Evolutionary conservation across 768 basidiomycete genomes (phyloP).

Genomic region (Dentipellis sp.): DNA sequence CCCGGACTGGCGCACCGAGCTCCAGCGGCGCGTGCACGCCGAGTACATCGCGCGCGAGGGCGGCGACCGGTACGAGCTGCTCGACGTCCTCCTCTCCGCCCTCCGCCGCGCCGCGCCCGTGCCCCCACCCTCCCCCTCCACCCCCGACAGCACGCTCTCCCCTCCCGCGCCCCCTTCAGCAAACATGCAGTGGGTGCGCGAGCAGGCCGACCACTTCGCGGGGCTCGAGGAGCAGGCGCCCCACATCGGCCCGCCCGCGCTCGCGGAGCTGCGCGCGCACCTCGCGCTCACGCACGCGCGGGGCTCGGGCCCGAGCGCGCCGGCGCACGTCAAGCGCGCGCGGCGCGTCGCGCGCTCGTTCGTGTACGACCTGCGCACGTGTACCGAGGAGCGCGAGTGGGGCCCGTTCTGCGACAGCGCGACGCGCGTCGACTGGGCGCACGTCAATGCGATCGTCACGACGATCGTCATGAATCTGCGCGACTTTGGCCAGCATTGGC

Average conservation of each 20-base stretch:
- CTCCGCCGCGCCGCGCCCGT: slow-evolving; percentile 2
- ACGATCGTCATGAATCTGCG: slow-evolving; percentile 44
- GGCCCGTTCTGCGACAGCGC: slow-evolving; percentile 42
- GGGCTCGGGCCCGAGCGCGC: slow-evolving; percentile 15
- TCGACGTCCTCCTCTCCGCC: slow-evolving; percentile 8
- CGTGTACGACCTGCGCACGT: slow-evolving; percentile 61
- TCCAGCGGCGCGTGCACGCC: slow-evolving; percentile 10
- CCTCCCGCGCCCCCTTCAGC: slow-evolving; percentile 1
- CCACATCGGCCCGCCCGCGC: too few relatives aligned
- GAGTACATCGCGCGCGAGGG: slow-evolving; percentile 6
- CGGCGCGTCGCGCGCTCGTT: slow-evolving; percentile 43
- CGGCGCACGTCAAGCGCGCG: slow-evolving; percentile 20
- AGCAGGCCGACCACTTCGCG: background rate
- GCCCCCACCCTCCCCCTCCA: background rate
- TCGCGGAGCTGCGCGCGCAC: slow-evolving; percentile 40
- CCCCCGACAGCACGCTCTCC: too few relatives aligned
- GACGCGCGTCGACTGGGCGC: slow-evolving; percentile 49
- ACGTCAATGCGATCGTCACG: slow-evolving; percentile 49
- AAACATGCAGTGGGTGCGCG: slow-evolving; percentile 6
- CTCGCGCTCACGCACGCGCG: slow-evolving; percentile 35
- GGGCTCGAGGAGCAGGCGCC: slow-evolving; percentile 17
- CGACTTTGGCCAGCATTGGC: slow-evolving; percentile 22
- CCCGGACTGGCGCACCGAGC: slow-evolving; percentile 7
- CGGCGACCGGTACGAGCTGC: slow-evolving; percentile 7
- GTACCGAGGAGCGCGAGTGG: slow-evolving; percentile 39